Percentiles rank a stretch among this genome's conserved stretches.
phyloP scores from a whole-genome alignment of 176 grass and related monocot species.

The Luzula sylvatica region DNA sequence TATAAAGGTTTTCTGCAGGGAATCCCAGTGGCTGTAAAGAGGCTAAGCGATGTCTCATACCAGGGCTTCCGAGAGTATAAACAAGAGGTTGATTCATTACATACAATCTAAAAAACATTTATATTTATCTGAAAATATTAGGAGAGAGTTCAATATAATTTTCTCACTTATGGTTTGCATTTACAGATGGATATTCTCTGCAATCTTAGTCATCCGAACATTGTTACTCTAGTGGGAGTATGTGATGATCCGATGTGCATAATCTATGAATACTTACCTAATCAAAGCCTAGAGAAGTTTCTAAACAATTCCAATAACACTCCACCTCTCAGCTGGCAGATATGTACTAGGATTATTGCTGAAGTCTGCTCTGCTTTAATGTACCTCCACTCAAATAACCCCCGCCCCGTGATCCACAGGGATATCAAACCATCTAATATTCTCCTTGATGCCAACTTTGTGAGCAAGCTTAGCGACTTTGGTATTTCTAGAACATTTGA shows the following conservation, averaged over 20 bases:
- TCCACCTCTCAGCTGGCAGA: conserved; percentile 35
- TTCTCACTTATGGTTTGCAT: not conserved
- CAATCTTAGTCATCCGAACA: conserved; percentile 41
- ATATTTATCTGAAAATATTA: too few relatives aligned
- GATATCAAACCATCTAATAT: conserved; percentile 62
- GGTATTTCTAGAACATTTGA: conserved; percentile 37
- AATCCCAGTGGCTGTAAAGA: conserved; percentile 64
- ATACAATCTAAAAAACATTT: too few relatives aligned
- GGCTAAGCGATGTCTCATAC: conserved; percentile 34
- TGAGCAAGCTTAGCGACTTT: conserved; percentile 41
- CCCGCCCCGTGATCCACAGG: conserved; percentile 46
- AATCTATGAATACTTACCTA: conserved; percentile 53
- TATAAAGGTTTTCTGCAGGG: conserved; percentile 51
- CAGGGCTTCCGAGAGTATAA: conserved; percentile 45
- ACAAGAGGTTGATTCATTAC: too few relatives aligned
- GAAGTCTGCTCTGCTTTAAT: conserved; percentile 46
- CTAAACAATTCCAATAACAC: conserved; percentile 9
- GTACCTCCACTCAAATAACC: conserved; percentile 48
- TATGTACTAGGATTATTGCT: conserved; percentile 31
- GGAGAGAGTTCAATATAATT: too few relatives aligned
- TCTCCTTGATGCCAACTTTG: conserved; percentile 34
- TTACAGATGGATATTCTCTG: conserved; percentile 38
- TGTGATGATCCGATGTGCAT: conserved; percentile 37
- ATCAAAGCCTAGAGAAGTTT: conserved; percentile 38
- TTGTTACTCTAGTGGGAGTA: conserved; percentile 53